Evolutionary conservation across 2,329 filamentous ascomycete genomes (phyloP), one percentile per base, ranked within the genome.

Genomic region (Passalora sequoiae): DNA sequence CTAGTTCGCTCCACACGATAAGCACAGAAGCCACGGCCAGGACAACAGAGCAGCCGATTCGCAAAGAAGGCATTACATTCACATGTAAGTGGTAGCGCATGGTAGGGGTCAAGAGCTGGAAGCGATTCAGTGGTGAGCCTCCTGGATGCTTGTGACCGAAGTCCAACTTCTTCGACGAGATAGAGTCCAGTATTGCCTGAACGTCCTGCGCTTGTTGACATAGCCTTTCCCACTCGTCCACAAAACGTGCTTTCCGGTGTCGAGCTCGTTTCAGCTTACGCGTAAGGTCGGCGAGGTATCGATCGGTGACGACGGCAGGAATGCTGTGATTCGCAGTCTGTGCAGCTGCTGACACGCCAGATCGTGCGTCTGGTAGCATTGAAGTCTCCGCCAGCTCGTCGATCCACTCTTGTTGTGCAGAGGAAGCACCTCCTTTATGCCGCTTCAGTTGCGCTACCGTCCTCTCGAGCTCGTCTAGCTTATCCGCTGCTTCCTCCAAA

Each of bases 1-100:
- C 80, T 43, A 95, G 69, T 70, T 98, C 92, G 1, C 89, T 95
- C 89, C 89, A 97, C 39, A 97, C 76, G 48, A 98, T 84, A 55
- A 82, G 86, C 38, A 80, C 73, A 0, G 92, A 97, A 2, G 88
- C 89, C 1, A 84, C 61, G 0, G 83, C 76, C 16, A 94, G 74
- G 44, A 92, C 59, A 1, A 69, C 68, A n/a, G 86, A 88, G 4
- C 85, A 64, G 6, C 71, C 61, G 33, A 89, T 71, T 38, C 82
- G 80, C 0, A 81, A 53, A 39, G 76, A 78, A 0, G 92, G 92
- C 21, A 92, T 67, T 16, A 89, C 51, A 56, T 87, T 78, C 44
- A 81, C 84, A 61, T 94, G 77, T 38, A 88, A 69, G 20, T 94
- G 67, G 60, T 92, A 91, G 38, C 92, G 83, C 37, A 84, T 81